Evolutionary conservation across 228 moss, liverwort and hornwort species (phyloP), one percentile per base, ranked within the genome.

Genomic region (Sphagnum magellanicum): DNA sequence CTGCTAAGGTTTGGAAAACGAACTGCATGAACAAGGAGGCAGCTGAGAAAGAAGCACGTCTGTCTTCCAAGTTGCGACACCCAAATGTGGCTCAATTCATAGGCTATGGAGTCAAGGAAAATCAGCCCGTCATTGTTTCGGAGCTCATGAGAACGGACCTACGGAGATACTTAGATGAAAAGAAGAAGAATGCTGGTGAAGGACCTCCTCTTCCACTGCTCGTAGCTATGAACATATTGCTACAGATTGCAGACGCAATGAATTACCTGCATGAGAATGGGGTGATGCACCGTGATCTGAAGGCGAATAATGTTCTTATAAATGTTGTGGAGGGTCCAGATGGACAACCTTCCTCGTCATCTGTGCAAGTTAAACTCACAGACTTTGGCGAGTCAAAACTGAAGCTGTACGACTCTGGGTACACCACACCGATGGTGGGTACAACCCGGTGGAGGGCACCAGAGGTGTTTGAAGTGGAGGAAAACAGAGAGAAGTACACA

Each of bases 71-170:
- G 47, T 69, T 69, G 59, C 57, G 50, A 9, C 84, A 84, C 16
- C 71, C 78, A 63, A 84, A 84, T 68, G 60, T 84, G 76, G 73
- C 72, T 68, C 81, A 81, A 63, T 84, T 84, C 66, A 84, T 84
- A 16, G 81, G 77, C 6, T 76, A 84, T 57, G 59, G 78, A 53
- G 50, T 69, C 64, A 32, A 32, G 3, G 77, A 72, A 49, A 75
- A 73, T 16, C 66, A 71, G 67, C 84, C 75, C 53, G 71, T 76
- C 60, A 49, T 84, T 60, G 55, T 84, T 67, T 71, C 70, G 74
- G 84, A 81, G 72, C 71, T 71, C 49, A 76, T 78, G 72, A 63
- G 74, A 68, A 68, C 75, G 70, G 74, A 81, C 62, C 9, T 76
- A 11, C 53, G 51, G 10, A 66, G 49, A 46, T 84, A 73, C 71